Conservation (phyloP, 345 rosid genomes). For the Salix koriyanagi region DNA sequence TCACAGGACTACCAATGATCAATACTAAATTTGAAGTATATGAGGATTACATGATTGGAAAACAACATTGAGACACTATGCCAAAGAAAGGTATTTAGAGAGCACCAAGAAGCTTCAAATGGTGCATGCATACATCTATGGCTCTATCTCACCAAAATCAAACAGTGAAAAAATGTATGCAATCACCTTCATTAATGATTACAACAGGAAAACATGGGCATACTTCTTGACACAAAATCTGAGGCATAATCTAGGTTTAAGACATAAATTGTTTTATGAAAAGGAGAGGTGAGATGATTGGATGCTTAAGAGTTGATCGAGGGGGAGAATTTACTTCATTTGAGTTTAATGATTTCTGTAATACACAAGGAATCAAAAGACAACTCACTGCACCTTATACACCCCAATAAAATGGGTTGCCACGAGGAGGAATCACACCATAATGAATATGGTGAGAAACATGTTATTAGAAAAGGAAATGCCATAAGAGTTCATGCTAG, state of each 20-base stretch:
- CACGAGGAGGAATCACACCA: too few relatives aligned
- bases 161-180: too few relatives aligned
- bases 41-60: not conserved
- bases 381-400: not conserved
- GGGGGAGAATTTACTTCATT: too few relatives aligned
- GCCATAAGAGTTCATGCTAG: too few relatives aligned
- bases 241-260: not conserved
- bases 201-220: not conserved
- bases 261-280: not conserved
- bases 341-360: not conserved
- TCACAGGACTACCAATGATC: slow-evolving; percentile 1
- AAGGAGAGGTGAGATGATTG: not conserved
- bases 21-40: not conserved
- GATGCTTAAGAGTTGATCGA: not conserved
- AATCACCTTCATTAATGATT: too few relatives aligned
- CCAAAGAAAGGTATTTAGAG: too few relatives aligned
- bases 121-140: not conserved
- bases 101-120: too few relatives aligned
- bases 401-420: too few relatives aligned
- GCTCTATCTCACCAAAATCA: not conserved
- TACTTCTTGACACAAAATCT: not conserved
- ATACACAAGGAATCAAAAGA: not conserved
- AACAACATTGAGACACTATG: too few relatives aligned
- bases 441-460: not conserved
- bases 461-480: not conserved